Evolutionary conservation across 2,329 filamentous ascomycete species (phyloP).

Genomic region (Neonectria coccinea): DNA sequence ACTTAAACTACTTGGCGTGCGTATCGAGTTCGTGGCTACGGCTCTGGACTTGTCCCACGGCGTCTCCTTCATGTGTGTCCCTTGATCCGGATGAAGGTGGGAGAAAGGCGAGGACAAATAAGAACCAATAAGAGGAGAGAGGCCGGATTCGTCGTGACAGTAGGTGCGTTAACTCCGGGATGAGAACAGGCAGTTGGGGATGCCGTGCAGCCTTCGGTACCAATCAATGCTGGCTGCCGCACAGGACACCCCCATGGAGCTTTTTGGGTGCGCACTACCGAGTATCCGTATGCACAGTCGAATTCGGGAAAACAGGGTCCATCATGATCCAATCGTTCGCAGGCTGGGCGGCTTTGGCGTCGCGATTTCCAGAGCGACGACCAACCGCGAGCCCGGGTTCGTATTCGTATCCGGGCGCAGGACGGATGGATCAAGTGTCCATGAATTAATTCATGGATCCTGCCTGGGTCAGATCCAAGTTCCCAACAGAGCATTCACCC

Average conservation of each 20-base stretch:
- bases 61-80: neutral
- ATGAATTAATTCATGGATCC: neutral
- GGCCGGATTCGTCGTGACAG: no score
- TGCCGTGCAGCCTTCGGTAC: conserved; percentile 13
- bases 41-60: neutral
- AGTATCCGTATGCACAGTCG: conserved; percentile 22
- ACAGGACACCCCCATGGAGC: neutral
- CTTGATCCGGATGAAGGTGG: neutral
- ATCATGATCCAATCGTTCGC: conserved; percentile 16
- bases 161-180: conserved; percentile 7
- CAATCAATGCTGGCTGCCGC: neutral
- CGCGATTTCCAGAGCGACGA: neutral
- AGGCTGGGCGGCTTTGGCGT: conserved; percentile 5
- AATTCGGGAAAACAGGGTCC: conserved; percentile 23
- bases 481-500: neutral
- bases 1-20: conserved; percentile 18
- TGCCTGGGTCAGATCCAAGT: neutral
- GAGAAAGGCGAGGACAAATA: neutral
- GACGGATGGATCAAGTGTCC: neutral
- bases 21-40: conserved; percentile 14
- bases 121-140: neutral
- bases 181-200: conserved; percentile 6
- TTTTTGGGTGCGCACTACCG: conserved; percentile 5
- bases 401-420: conserved; percentile 41
- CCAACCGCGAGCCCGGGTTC: conserved; percentile 29